Conservation (phyloP, 768 basidiomycete species). For the Pleurotus salmoneostramineus region DNA sequence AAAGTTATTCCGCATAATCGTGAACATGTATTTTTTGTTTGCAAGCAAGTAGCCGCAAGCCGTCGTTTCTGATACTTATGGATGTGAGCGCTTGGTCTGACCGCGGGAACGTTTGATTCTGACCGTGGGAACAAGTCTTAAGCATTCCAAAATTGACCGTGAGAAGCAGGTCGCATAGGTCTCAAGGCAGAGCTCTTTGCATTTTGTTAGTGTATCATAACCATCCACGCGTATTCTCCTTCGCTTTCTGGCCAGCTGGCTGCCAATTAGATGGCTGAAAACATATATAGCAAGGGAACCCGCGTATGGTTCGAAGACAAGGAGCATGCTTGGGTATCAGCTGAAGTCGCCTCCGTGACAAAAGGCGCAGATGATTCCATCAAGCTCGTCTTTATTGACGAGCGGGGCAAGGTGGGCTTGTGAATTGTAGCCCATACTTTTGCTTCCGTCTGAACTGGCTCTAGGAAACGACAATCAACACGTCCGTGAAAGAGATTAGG, state of each 20-base stretch:
- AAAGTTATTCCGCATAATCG: too few relatives aligned
- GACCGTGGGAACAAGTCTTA: neutral
- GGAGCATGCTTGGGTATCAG: slow-evolving; percentile 92
- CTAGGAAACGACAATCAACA: slow-evolving; percentile 77
- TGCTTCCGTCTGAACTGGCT: slow-evolving; percentile 8
- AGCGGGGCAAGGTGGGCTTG: slow-evolving; percentile 78
- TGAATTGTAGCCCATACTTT: neutral
- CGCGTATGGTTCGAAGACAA: slow-evolving; percentile 93
- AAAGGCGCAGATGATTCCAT: slow-evolving; percentile 70
- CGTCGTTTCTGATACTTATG: too few relatives aligned
- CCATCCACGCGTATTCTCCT: slow-evolving; percentile 8
- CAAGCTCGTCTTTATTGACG: slow-evolving; percentile 83
- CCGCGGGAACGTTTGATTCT: neutral
- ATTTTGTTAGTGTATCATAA: neutral
- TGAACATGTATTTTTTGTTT: too few relatives aligned
- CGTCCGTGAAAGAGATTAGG: slow-evolving; percentile 76
- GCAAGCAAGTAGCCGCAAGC: too few relatives aligned
- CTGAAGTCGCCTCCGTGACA: slow-evolving; percentile 67
- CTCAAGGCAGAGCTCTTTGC: neutral
- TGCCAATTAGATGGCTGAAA: slow-evolving; percentile 66
- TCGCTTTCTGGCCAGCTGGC: slow-evolving; percentile 8
- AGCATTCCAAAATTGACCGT: slow-evolving; percentile 2
- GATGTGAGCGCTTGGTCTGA: too few relatives aligned
- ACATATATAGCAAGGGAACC: slow-evolving; percentile 88
- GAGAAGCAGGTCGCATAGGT: neutral